Evolutionary conservation across 106 monocot genomes (phyloP), one percentile per base, ranked within the genome.

Genomic region (Acorus calamus): DNA sequence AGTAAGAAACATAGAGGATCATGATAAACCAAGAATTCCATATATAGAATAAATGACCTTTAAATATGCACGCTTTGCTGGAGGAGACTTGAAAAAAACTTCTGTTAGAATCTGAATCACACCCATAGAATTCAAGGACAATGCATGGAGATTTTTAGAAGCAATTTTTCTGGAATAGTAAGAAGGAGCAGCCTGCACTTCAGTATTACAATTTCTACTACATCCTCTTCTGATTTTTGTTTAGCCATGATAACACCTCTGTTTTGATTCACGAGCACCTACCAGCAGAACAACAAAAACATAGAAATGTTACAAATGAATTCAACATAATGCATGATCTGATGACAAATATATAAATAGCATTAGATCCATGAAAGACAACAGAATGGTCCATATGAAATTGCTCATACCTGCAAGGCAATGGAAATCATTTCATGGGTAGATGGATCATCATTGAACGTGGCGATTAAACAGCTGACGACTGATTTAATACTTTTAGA

Each of bases 251-350:
- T 8, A 54, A 68, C 64, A 5, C 42, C 70, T 76, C 55, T 80
- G 59, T 75, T 94, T 71, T 68, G 79, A 55, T 82, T 77, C 52
- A 94, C 78, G 68, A 94, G 84, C 68, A 76, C 73, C 94, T 94
- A 54, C 4, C 8, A 66, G 43, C 46, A 66, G 28, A 28, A 28
- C 28, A 64, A 49, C 12, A 74, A 62, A 47, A 59, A 47, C 46
- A 51, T 51, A 7, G 51, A 42, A 14, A 55, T 4, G 41, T 3
- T 6, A 55, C 5, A 66, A n/a, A 45, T 3, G 5, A 42, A 14
- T 57, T 9, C 28, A 28, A 28, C 28, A 28, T 28, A 28, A 28
- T 28, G 28, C 28, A 28, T 28, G 28, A 28, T 28, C 28, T 28
- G 28, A 28, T 28, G 28, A 28, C 28, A 28, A 28, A 28, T 28